These are phyloP conservation scores for Kalmanozyma brasiliensis DNA, from an alignment of 1,284 basidiomycete species.

Conservation along the genomic window DNA sequence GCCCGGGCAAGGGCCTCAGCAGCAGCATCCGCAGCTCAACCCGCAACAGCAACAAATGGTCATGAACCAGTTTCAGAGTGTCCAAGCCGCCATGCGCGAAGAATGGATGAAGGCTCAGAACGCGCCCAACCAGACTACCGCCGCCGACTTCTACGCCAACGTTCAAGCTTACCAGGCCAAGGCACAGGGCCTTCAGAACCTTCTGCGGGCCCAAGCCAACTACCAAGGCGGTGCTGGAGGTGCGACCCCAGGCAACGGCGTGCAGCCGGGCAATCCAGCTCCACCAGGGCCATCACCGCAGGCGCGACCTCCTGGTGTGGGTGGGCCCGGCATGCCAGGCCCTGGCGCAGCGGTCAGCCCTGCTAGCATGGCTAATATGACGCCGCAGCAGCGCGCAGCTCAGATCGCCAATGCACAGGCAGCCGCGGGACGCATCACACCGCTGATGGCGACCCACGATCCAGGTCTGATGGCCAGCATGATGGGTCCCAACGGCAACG, in stretches of 20 bases:
- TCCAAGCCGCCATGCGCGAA: constrained; percentile 56
- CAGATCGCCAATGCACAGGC: constrained; percentile 51
- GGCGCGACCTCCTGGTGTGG: constrained; percentile 35
- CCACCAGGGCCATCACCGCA: constrained; percentile 37
- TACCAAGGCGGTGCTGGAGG: constrained; percentile 36
- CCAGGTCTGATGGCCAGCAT: constrained; percentile 59
- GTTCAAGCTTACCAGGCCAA: constrained; percentile 59
- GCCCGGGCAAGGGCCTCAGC: constrained; percentile 33
- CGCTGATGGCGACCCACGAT: constrained; percentile 60
- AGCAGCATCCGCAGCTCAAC: constrained; percentile 54
- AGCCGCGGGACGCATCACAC: constrained; percentile 46
- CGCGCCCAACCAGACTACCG: constrained; percentile 53
- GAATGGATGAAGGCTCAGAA: constrained; percentile 64
- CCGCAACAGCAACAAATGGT: constrained; percentile 62
- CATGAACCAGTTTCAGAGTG: constrained; percentile 57
- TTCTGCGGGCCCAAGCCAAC: constrained; percentile 51
- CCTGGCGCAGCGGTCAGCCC: constrained; percentile 30
- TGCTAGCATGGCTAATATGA: constrained; percentile 43
- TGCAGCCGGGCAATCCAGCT: constrained; percentile 38
- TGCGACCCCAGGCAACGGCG: constrained; percentile 18
- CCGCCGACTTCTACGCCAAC: constrained; percentile 58
- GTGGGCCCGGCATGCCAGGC: constrained; percentile 20
- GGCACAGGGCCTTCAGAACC: constrained; percentile 53
- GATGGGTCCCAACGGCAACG: constrained; percentile 48
- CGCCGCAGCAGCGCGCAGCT: constrained; percentile 48